Conservation (phyloP, 2,329 filamentous ascomycete species). For the Beauveria brongniartii region DNA sequence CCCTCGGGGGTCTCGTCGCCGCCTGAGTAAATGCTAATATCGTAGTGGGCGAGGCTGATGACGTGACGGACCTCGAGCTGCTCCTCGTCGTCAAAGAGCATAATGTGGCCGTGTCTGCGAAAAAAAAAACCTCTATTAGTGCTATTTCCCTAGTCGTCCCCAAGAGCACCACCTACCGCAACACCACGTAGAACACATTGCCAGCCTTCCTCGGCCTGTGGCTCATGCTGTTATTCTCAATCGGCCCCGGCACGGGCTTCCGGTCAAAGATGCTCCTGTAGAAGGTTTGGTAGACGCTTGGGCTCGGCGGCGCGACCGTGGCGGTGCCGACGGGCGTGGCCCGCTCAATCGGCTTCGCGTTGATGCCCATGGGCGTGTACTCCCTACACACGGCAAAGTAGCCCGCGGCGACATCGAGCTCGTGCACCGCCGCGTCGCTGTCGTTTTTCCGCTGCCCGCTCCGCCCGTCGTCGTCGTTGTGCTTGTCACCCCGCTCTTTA, state of each 20-base stretch:
- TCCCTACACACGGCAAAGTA: slow-evolving; percentile 95
- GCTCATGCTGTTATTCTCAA: slow-evolving; percentile 40
- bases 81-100: slow-evolving; percentile 94
- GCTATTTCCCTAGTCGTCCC: too few species aligned
- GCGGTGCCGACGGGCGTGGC: slow-evolving; percentile 69
- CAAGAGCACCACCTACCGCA: slow-evolving; percentile 49
- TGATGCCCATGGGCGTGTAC: slow-evolving; percentile 84
- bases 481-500: slow-evolving; percentile 47
- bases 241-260: slow-evolving; percentile 42
- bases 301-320: slow-evolving; percentile 70
- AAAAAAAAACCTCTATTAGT: background rate
- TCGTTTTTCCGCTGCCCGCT: background rate
- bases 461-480: slow-evolving; percentile 23
- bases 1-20: slow-evolving; percentile 74
- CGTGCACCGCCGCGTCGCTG: slow-evolving; percentile 20
- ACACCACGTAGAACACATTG: slow-evolving; percentile 88
- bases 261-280: slow-evolving; percentile 93
- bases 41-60: slow-evolving; percentile 82
- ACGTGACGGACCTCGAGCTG: slow-evolving; percentile 95
- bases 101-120: slow-evolving; percentile 81
- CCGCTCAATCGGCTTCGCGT: slow-evolving; percentile 84
- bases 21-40: slow-evolving; percentile 76
- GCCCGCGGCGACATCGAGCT: slow-evolving; percentile 74
- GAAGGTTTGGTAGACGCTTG: slow-evolving; percentile 97
- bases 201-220: slow-evolving; percentile 57